A percentile compares a stretch with the other conserved stretches of the same genome.
Evolutionary conservation across 768 basidiomycete genomes (phyloP).

Genomic region (Xanthoconium stramineum): DNA sequence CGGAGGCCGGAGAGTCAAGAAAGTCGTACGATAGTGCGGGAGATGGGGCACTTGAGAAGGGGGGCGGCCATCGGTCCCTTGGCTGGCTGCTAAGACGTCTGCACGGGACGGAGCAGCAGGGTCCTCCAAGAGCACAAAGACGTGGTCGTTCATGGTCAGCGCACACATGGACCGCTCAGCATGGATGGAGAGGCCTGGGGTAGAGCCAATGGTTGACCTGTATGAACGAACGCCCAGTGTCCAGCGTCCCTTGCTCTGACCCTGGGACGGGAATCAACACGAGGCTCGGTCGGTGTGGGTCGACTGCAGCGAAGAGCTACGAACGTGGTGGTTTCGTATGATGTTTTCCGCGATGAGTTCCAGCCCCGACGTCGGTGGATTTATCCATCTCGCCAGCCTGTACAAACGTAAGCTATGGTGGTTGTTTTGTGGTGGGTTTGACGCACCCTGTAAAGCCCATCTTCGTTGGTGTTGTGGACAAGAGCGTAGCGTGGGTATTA

Average conservation of each 20-base stretch:
- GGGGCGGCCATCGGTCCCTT: constrained; percentile 12
- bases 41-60: constrained; percentile 27
- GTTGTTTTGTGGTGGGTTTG: background rate
- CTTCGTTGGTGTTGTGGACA: constrained; percentile 18
- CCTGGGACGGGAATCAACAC: constrained; percentile 40
- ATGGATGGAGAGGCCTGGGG: constrained; percentile 46
- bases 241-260: constrained; percentile 62
- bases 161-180: constrained; percentile 72
- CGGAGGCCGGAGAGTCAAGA: constrained; percentile 71
- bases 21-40: constrained; percentile 70
- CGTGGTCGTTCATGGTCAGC: constrained; percentile 76
- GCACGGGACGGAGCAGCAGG: constrained; percentile 65
- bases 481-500: constrained; percentile 3
- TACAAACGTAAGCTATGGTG: background rate
- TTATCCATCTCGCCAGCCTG: constrained; percentile 79
- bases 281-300: constrained; percentile 6
- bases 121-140: constrained; percentile 78
- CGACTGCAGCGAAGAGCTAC: constrained; percentile 21
- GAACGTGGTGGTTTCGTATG: constrained; percentile 62
- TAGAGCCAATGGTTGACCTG: constrained; percentile 65
- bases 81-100: constrained; percentile 43
- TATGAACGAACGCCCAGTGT: constrained; percentile 67
- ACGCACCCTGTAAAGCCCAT: constrained; percentile 65
- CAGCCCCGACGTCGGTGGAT: constrained; percentile 72
- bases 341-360: constrained; percentile 70